Evolutionary conservation across 208 protist genomes (phyloP), one percentile per base, ranked within the genome.

Genomic region (Trypanosoma melophagium): DNA sequence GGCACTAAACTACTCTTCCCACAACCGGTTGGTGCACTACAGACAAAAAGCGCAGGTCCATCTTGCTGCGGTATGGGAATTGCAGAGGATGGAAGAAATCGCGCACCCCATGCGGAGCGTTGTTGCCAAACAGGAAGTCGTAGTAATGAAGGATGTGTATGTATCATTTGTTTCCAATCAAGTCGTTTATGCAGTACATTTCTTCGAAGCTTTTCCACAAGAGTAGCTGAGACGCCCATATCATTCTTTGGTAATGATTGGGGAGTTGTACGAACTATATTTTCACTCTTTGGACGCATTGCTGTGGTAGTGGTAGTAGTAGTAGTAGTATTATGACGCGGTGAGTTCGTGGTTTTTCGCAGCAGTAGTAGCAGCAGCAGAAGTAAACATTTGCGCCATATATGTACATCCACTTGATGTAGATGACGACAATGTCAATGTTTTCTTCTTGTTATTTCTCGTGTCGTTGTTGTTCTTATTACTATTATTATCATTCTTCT

Each of bases 1-100:
- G 85, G 83, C 17, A 92, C 58, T 7, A 95, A 60, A 13, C 87
- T 75, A 25, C 81, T 89, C 61, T 95, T 95, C 0, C 89, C 89
- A 0, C 81, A 80, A 1, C 89, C 89, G 1, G 89, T 95, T 1
- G 78, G 44, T 5, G 88, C 85, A 10, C 69, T 66, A 51, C 85
- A 92, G 4, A 92, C 42, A 42, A 92, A 80, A 40, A 85, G 31
- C 14, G 50, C 54, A 7, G 54, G 60, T n/a, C 5, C n/a, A 60
- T 22, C 19, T 38, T 14, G 13, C 19, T 7, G 17, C 13, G 4
- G 25, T 16, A 71, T 40, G 2, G 55, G 49, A 38, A 59, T 13
- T 9, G 66, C 66, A 9, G 66, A 62, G 0, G 66, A 71, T 25
- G 44, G 47, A 22, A 64, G 12, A 59, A 71, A 64, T 3, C 24